Conservation (phyloP, 805 yeast genomes). For the Saccharomyces paradoxus region DNA sequence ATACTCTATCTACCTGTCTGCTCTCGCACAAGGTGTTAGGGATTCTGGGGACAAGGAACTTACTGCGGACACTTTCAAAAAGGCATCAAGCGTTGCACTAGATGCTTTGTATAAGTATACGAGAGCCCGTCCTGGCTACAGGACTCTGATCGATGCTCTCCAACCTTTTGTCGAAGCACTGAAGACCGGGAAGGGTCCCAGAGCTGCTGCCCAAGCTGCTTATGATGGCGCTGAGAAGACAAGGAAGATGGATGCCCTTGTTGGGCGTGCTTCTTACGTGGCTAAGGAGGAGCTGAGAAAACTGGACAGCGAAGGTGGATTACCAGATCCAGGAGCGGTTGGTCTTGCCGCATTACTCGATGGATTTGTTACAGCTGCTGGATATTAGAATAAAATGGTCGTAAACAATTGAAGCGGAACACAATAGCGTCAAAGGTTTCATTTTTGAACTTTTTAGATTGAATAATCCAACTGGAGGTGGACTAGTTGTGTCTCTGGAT, state of each 20-base stretch:
- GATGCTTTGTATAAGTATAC: constrained; percentile 71
- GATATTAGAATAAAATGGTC: constrained; percentile 2
- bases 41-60: constrained; percentile 19
- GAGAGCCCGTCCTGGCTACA: constrained; percentile 75
- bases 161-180: constrained; percentile 70
- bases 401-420: neutral
- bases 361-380: constrained; percentile 22
- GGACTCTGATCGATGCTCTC: constrained; percentile 76
- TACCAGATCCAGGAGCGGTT: constrained; percentile 88
- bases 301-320: constrained; percentile 37
- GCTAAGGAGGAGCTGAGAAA: constrained; percentile 37
- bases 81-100: constrained; percentile 45
- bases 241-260: constrained; percentile 61
- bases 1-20: constrained; percentile 70
- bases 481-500: neutral
- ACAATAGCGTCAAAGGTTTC: neutral
- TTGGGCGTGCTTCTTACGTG: constrained; percentile 86
- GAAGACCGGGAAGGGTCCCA: constrained; percentile 39
- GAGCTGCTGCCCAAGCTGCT: constrained; percentile 57
- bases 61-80: constrained; percentile 30
- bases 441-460: neutral
- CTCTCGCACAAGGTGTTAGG: constrained; percentile 43
- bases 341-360: constrained; percentile 50
- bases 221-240: constrained; percentile 64
- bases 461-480: neutral